Evolutionary conservation across 139 green algal species (phyloP).

Genomic region (Coelastrella sp.): DNA sequence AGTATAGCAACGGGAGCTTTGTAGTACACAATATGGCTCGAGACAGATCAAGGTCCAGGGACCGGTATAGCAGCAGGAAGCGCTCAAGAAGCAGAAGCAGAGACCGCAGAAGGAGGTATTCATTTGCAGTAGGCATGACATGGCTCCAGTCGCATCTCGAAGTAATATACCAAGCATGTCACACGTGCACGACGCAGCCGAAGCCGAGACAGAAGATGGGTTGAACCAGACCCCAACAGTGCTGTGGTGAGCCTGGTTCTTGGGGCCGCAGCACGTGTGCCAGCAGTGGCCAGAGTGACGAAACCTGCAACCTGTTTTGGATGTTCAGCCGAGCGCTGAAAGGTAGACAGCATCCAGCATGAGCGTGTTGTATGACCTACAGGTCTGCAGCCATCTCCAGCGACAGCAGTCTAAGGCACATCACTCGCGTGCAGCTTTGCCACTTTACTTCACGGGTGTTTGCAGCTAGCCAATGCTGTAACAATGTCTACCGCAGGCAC

Average conservation of each 20-base stretch:
- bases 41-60: constrained; percentile 17
- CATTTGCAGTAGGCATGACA: background rate
- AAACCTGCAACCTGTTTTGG: background rate
- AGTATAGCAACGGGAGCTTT: too few species aligned
- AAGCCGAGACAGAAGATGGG: constrained; percentile 40
- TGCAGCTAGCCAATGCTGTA: too few species aligned
- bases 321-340: background rate
- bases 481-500: background rate
- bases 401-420: too few species aligned
- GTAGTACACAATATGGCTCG: background rate
- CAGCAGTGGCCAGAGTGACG: background rate
- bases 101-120: constrained; percentile 26
- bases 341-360: background rate
- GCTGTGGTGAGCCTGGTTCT: constrained; percentile 38
- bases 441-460: background rate
- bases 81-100: constrained; percentile 37
- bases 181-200: constrained; percentile 4
- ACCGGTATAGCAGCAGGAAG: constrained; percentile 21
- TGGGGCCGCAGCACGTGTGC: too few species aligned
- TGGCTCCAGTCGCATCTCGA: background rate
- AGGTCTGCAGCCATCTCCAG: too few species aligned
- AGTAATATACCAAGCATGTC: background rate
- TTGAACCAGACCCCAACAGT: constrained; percentile 42
- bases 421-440: too few species aligned
- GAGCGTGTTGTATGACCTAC: background rate